Base-by-base conservation (phyloP, 2,329 filamentous ascomycete genomes). In the Cladosporium sp. region DNA sequence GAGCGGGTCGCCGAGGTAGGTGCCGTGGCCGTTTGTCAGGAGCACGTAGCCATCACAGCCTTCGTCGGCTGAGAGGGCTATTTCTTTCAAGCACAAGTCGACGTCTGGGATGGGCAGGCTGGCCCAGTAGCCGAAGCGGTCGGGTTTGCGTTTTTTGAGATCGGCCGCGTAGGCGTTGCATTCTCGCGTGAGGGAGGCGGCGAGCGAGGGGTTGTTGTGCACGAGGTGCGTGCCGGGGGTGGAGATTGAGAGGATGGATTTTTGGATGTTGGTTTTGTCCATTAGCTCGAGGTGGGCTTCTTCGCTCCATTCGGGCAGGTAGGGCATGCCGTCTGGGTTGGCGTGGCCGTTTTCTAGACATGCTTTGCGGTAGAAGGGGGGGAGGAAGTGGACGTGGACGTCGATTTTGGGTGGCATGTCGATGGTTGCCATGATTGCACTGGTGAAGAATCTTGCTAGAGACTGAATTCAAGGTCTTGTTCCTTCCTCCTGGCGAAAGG, bases 221-320 rank as follows among this genome's bases (percentile, higher is more conserved):
- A 64, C 63, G 13, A 82, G 65, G 51, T 77, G 65, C 0, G 72
- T 76, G 12, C 78, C 78, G 0, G 79, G 79, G 0, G 74, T 73
- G 4, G 72, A 76, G 58, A 82, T 74, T 57, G 74, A 78, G 9
- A 82, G 62, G 30, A 81, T 75, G 9, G 76, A 76, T 56, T 73
- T 78, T 5, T 62, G 62, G 52, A 82, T 77, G 53, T 73, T 71
- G 51, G 71, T 59, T 1, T 65, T 59, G 38, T 71, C 57, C 78
- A 82, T 81, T 55, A 80, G 65, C 0, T 64, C 61, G 2, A 80
- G 67, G 53, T 81, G 77, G 13, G 58, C 55, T 50, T 72, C 65
- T 11, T 62, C 53, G 36, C 64, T 71, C 78, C 78, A 80, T 47
- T 61, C 53, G 3, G 63, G 63, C 1, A 66, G 50, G 35, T 55